Evolutionary conservation across 2,329 filamentous ascomycete genomes (phyloP).

Genomic region (Macrophomina tecta): DNA sequence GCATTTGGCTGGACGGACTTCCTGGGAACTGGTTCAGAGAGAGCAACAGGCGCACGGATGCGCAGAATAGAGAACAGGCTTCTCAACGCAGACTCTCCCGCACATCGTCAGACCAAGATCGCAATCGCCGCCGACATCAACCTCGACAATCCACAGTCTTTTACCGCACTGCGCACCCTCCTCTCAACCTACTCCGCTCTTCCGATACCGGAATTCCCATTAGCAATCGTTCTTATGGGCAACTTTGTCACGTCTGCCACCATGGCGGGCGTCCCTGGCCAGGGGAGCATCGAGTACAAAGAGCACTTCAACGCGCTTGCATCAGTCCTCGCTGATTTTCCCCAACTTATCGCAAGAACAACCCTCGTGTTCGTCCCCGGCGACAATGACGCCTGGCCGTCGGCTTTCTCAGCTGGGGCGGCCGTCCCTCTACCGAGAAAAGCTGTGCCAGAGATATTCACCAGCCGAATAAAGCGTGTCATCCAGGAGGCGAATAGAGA

Average conservation of each 20-base stretch:
- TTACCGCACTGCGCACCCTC: slow-evolving; percentile 81
- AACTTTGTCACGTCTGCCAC: slow-evolving; percentile 73
- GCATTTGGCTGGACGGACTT: slow-evolving; percentile 97
- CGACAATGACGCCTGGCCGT: slow-evolving; percentile 97
- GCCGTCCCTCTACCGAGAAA: slow-evolving; percentile 73
- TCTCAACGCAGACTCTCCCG: slow-evolving; percentile 49
- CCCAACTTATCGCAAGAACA: slow-evolving; percentile 75
- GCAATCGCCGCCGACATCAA: slow-evolving; percentile 55
- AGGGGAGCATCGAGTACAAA: slow-evolving; percentile 93
- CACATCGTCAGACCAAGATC: slow-evolving; percentile 42
- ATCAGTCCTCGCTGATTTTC: slow-evolving; percentile 81
- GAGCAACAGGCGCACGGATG: slow-evolving; percentile 83
- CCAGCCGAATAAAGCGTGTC: slow-evolving; percentile 79
- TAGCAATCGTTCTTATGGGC: slow-evolving; percentile 82
- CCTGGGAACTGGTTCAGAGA: slow-evolving; percentile 86
- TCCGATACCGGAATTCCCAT: slow-evolving; percentile 68
- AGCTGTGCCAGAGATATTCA: slow-evolving; percentile 85
- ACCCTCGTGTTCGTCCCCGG: slow-evolving; percentile 94
- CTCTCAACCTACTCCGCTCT: slow-evolving; percentile 73
- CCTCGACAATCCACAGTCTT: slow-evolving; percentile 80
- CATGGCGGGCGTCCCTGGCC: slow-evolving; percentile 68
- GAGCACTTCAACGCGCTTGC: slow-evolving; percentile 92
- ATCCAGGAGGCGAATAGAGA: slow-evolving; percentile 82
- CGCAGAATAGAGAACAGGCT: slow-evolving; percentile 75
- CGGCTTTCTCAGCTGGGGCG: slow-evolving; percentile 78